Percentiles rank a stretch among this genome's conserved stretches.
Evolutionary conservation across 1,284 basidiomycete species (phyloP).

Genomic region (Kalmanozyma brasiliensis): DNA sequence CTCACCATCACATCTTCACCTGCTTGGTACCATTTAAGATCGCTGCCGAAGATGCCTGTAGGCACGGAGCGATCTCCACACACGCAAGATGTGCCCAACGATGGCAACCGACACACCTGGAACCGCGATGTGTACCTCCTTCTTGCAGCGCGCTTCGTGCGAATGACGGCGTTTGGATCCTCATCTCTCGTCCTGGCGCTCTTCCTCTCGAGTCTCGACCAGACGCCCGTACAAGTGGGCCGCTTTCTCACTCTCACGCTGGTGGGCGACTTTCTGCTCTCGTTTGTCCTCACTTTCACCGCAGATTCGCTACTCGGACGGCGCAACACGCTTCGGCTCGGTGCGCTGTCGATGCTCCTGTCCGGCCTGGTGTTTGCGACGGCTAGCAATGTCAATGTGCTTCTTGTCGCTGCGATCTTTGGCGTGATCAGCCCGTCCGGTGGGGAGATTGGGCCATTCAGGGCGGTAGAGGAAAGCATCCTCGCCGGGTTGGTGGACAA

Average conservation of each 20-base stretch:
- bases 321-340: constrained; percentile 23
- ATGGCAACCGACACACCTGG: too few species aligned
- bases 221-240: constrained; percentile 23
- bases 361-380: constrained; percentile 25
- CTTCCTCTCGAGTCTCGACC: constrained; percentile 15
- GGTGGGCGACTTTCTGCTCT: constrained; percentile 24
- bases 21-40: too few species aligned
- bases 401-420: constrained; percentile 18
- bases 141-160: constrained; percentile 21
- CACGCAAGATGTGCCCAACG: too few species aligned
- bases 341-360: constrained; percentile 23
- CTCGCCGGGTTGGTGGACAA: constrained; percentile 18
- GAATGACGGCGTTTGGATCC: constrained; percentile 30
- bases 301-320: constrained; percentile 25
- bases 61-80: too few species aligned
- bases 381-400: constrained; percentile 1
- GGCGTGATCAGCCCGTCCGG: constrained; percentile 28
- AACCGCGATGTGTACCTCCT: constrained; percentile 20
- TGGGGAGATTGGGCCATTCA: constrained; percentile 23
- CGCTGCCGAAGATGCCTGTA: too few species aligned
- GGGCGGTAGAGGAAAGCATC: constrained; percentile 27
- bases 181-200: constrained; percentile 28
- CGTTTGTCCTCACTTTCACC: constrained; percentile 19
- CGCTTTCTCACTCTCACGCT: constrained; percentile 20
- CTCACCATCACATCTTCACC: too few species aligned